Evolutionary conservation across 495 filamentous ascomycete species (phyloP).

Genomic region (Hapsidospora chrysogenum): DNA sequence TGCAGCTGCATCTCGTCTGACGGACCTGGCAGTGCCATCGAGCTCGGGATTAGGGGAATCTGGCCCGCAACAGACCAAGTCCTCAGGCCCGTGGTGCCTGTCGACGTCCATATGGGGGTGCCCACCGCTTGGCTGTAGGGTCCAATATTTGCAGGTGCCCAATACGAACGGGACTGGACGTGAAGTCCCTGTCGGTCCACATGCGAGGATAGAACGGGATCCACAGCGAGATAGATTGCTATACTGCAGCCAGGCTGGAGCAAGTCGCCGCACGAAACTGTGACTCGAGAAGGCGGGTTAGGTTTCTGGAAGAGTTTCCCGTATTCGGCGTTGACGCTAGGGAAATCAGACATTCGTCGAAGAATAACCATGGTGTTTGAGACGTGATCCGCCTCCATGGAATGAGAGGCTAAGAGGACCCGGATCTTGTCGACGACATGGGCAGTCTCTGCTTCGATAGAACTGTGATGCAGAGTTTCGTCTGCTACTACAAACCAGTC

Average conservation of each 20-base stretch:
- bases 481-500: background rate
- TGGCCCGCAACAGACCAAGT: conserved; percentile 57
- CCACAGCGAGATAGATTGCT: conserved; percentile 24
- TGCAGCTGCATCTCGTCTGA: conserved; percentile 10
- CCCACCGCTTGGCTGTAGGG: conserved; percentile 87
- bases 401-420: conserved; percentile 7
- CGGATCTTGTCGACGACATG: conserved; percentile 18
- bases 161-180: conserved; percentile 87
- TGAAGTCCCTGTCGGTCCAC: conserved; percentile 47
- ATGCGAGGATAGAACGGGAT: conserved; percentile 6
- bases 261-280: conserved; percentile 54
- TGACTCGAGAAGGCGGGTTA: conserved; percentile 73
- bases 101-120: conserved; percentile 22
- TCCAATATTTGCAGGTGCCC: conserved; percentile 96
- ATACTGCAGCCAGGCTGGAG: conserved; percentile 39
- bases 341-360: conserved; percentile 64
- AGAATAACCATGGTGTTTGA: conserved; percentile 62
- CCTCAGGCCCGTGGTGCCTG: conserved; percentile 5
- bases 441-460: conserved; percentile 18
- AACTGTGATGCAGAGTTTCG: background rate
- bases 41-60: conserved; percentile 71
- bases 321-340: conserved; percentile 57
- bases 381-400: conserved; percentile 37
- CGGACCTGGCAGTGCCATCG: conserved; percentile 44
- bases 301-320: conserved; percentile 48